These are phyloP conservation scores for Lunularia cruciata DNA, from an alignment of 225 moss, liverwort and hornwort species.

Conservation along the genomic window DNA sequence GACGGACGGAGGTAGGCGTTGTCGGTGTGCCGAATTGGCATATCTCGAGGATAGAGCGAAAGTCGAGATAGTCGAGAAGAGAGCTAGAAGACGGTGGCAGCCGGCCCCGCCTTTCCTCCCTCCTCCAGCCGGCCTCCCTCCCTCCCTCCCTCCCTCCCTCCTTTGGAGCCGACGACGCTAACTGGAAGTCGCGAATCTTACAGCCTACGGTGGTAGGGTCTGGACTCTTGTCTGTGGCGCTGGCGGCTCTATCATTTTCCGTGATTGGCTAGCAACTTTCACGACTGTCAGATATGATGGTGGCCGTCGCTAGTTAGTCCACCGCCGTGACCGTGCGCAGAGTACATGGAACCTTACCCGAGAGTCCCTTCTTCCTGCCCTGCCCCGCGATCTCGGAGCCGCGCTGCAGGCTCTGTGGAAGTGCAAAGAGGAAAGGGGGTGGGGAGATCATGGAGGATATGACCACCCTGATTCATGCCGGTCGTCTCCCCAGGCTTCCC, in stretches of 20 bases:
- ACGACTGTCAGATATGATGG: too few species aligned
- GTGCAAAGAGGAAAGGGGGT: neutral
- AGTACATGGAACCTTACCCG: neutral
- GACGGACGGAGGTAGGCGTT: neutral
- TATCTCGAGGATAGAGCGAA: too few species aligned
- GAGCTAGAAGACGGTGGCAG: slow-evolving; percentile 1
- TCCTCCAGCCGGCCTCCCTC: neutral
- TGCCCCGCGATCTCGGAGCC: neutral
- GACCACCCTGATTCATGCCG: neutral
- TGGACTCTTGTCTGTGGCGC: too few species aligned
- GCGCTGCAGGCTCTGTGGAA: too few species aligned
- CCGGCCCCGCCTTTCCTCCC: neutral
- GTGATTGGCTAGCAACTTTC: too few species aligned
- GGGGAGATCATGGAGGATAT: neutral
- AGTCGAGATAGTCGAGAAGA: neutral
- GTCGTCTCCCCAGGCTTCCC: neutral
- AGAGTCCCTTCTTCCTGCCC: neutral
- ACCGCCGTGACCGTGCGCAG: neutral
- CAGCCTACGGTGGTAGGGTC: too few species aligned
- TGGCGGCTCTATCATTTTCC: too few species aligned
- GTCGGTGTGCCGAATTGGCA: neutral
- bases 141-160: neutral
- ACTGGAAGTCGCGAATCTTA: neutral
- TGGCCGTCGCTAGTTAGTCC: too few species aligned
- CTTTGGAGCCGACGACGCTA: neutral